Conservation (phyloP, 768 basidiomycete genomes). For the Mycena filopes region DNA sequence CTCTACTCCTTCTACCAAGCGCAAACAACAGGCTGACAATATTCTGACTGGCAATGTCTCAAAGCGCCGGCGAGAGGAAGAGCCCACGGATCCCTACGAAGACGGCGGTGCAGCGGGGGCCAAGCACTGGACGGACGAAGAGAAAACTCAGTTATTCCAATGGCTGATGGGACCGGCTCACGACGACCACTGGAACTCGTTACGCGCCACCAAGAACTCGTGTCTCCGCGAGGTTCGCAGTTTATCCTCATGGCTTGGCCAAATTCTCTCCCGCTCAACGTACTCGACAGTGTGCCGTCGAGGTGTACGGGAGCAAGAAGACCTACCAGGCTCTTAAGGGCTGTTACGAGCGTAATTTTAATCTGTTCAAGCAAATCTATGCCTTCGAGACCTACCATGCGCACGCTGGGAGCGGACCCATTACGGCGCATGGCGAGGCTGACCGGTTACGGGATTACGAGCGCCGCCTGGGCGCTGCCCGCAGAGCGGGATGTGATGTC, state of each 20-base stretch:
- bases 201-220: constrained; percentile 84
- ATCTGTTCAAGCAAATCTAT: constrained; percentile 85
- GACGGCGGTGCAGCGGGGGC: constrained; percentile 68
- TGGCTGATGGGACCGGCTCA: constrained; percentile 81
- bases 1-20: constrained; percentile 55
- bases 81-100: constrained; percentile 54
- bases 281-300: constrained; percentile 66
- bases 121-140: constrained; percentile 88
- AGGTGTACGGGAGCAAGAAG: constrained; percentile 81
- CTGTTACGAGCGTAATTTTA: constrained; percentile 87
- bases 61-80: constrained; percentile 62
- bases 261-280: constrained; percentile 18
- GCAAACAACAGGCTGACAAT: constrained; percentile 65
- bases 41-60: constrained; percentile 46
- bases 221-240: constrained; percentile 76
- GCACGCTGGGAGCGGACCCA: constrained; percentile 46
- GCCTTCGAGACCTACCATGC: constrained; percentile 69
- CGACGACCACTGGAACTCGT: constrained; percentile 83
- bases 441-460: constrained; percentile 80
- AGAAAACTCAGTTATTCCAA: constrained; percentile 79
- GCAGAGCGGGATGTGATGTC: constrained; percentile 73
- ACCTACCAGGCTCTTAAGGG: constrained; percentile 88
- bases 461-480: constrained; percentile 71
- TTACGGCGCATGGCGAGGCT: constrained; percentile 61
- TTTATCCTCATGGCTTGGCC: constrained; percentile 7